Conservation (phyloP, 257 asterid genomes). For the Jaltomata sinuosa region DNA sequence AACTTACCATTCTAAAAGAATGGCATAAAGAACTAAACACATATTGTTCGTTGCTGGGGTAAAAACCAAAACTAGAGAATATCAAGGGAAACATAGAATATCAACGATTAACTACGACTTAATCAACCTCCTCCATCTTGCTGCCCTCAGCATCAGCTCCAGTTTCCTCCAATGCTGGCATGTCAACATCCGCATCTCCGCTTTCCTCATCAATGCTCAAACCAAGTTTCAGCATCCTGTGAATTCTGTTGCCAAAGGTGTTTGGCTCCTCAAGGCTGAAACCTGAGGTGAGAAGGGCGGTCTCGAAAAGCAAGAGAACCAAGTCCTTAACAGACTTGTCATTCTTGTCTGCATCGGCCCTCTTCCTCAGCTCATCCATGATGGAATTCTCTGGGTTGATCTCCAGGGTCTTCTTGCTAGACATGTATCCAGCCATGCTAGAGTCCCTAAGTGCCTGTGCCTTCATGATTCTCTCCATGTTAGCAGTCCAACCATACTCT, state of each 20-base stretch:
- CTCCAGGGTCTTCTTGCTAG: slow-evolving; percentile 58
- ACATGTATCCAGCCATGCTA: slow-evolving; percentile 55
- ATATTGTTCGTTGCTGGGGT: neutral
- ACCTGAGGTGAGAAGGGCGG: slow-evolving; percentile 47
- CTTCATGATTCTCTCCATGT: slow-evolving; percentile 43
- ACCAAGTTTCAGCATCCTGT: slow-evolving; percentile 53
- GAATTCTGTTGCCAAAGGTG: slow-evolving; percentile 51
- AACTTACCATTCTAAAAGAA: neutral
- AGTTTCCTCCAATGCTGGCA: slow-evolving; percentile 43
- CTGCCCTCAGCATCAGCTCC: slow-evolving; percentile 52
- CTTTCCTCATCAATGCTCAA: slow-evolving; percentile 52
- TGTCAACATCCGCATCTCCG: slow-evolving; percentile 36
- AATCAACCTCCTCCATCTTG: slow-evolving; percentile 71
- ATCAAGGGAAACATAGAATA: neutral
- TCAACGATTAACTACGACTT: neutral
- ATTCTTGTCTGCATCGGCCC: slow-evolving; percentile 58
- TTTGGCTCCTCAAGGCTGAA: slow-evolving; percentile 56
- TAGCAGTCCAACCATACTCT: slow-evolving; percentile 50
- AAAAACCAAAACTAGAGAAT: neutral
- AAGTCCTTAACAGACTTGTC: slow-evolving; percentile 50
- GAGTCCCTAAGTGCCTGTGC: slow-evolving; percentile 52
- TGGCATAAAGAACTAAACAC: neutral
- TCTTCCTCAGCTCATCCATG: slow-evolving; percentile 55
- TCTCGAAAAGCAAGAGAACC: slow-evolving; percentile 51
- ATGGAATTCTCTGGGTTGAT: slow-evolving; percentile 51